phyloP scores from a whole-genome alignment of 306 rosid species.

The barrel medic (Medicago truncatula) region DNA sequence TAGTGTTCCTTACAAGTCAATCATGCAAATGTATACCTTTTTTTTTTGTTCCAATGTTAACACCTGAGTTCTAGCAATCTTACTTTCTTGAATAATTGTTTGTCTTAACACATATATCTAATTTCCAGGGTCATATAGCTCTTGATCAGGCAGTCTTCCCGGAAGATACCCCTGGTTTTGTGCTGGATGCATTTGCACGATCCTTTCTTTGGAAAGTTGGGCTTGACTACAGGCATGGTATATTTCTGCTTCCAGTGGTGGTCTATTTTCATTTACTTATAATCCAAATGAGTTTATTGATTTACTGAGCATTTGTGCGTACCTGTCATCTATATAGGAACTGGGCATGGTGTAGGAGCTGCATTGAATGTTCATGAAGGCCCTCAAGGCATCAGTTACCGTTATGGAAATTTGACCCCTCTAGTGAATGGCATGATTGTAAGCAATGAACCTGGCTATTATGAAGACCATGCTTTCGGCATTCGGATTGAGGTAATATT shows the following conservation, averaged over 20 bases:
- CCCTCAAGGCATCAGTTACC: conserved; percentile 89
- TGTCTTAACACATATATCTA: conserved; percentile 41
- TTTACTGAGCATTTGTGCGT: conserved; percentile 23
- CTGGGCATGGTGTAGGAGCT: conserved; percentile 99
- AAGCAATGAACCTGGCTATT: conserved; percentile 99
- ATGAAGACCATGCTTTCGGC: conserved; percentile 94
- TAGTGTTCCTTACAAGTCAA: conserved; percentile 10
- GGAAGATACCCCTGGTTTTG: conserved; percentile 91
- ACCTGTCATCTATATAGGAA: conserved; percentile 58
- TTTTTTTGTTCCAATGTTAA: conserved; percentile 34
- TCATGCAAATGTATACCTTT: background rate
- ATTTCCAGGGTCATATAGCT: conserved; percentile 93
- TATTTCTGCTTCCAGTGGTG: conserved; percentile 37
- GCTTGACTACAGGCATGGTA: conserved; percentile 97
- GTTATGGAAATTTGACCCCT: conserved; percentile 84
- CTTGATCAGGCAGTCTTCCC: conserved; percentile 90
- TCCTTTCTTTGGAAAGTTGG: conserved; percentile 96
- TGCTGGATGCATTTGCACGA: conserved; percentile 95
- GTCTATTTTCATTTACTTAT: conserved; percentile 4
- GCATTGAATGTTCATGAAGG: conserved; percentile 98
- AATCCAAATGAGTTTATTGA: conserved; percentile 29
- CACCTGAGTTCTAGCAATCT: conserved; percentile 8
- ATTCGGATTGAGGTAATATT: conserved; percentile 86
- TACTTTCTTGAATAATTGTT: conserved; percentile 17
- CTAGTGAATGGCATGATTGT: conserved; percentile 80